Percentiles rank a stretch among this genome's conserved stretches.
phyloP scores from a whole-genome alignment of 768 basidiomycete species.

The Panaeolus cyanescens region DNA sequence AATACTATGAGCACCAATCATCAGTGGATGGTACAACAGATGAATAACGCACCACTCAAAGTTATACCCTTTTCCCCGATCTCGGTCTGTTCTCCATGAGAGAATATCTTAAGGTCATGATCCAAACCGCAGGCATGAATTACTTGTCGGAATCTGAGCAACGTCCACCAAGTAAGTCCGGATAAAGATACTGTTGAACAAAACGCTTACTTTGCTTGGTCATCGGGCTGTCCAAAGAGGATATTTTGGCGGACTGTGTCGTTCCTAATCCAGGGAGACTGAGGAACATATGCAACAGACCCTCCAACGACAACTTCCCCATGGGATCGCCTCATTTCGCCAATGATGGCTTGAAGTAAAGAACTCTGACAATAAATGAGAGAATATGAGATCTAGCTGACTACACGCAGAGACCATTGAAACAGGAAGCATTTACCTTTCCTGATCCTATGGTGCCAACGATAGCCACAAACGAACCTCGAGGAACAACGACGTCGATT shows the following conservation, averaged over 20 bases:
- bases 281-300: slow-evolving; percentile 77
- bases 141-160: slow-evolving; percentile 52
- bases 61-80: slow-evolving; percentile 81
- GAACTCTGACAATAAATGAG: slow-evolving; percentile 48
- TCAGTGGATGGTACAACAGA: background rate
- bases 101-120: slow-evolving; percentile 71
- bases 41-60: slow-evolving; percentile 48
- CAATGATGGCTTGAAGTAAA: slow-evolving; percentile 55
- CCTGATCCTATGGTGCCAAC: slow-evolving; percentile 79
- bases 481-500: slow-evolving; percentile 46
- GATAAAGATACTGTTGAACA: background rate
- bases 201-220: slow-evolving; percentile 49
- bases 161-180: background rate
- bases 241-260: slow-evolving; percentile 76
- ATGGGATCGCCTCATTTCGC: slow-evolving; percentile 64
- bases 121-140: slow-evolving; percentile 68
- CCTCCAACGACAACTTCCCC: slow-evolving; percentile 61
- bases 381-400: background rate
- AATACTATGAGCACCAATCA: background rate
- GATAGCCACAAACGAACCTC: slow-evolving; percentile 67
- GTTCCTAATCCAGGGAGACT: slow-evolving; percentile 85
- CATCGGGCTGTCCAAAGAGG: slow-evolving; percentile 66
- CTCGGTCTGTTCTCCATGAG: slow-evolving; percentile 68
- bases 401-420: background rate
- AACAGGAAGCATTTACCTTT: slow-evolving; percentile 42